Base-by-base conservation (phyloP, 352 stramenopile species). In the Phytophthora fragariae region DNA sequence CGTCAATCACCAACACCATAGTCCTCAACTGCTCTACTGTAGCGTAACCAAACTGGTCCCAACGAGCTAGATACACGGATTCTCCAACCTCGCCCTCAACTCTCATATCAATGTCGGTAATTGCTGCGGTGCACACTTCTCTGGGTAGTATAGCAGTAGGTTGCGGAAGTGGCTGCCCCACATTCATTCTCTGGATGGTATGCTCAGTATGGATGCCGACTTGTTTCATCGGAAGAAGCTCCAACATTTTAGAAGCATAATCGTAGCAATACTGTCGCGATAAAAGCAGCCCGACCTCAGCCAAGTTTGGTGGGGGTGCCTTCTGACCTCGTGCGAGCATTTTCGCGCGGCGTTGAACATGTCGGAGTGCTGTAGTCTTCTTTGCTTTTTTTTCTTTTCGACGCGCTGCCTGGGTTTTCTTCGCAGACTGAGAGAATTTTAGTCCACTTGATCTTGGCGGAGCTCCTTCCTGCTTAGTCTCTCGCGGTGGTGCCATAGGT, bases 161-260 rank as follows among this genome's bases (percentile, higher is more conserved):
- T 10, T 58, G 11, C n/a, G 47, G 47, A 21, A 52, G 12, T n/a
- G 29, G n/a, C 9, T 66, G 60, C 2, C 47, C 60, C 10, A 58
- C 47, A 27, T 66, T 66, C 49, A 66, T 66, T 12, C 46, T 17
- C 19, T 57, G 60, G 15, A 59, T 37, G 3, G 27, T 66, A 21
- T 58, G 35, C 7, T 44, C 4, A 44, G 35, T 44, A 44, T 44
- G 2, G 35, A 44, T 44, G 35, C 2, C 35, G 35, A 10, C 35
- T 44, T 44, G 9, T 44, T 44, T 44, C 35, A 44, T 10, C 1
- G 35, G 35, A 44, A 44, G 4, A 44, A 44, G 35, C 35, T 44
- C 5, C 35, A 44, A 0, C 35, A 44, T 44, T 44, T 44, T 44
- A 44, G 35, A 10, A 44, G 35, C 35, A 44, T 44, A 44, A 44